Evolutionary conservation across 495 filamentous ascomycete genomes (phyloP).

Genomic region (Penicillium egyptiacum): DNA sequence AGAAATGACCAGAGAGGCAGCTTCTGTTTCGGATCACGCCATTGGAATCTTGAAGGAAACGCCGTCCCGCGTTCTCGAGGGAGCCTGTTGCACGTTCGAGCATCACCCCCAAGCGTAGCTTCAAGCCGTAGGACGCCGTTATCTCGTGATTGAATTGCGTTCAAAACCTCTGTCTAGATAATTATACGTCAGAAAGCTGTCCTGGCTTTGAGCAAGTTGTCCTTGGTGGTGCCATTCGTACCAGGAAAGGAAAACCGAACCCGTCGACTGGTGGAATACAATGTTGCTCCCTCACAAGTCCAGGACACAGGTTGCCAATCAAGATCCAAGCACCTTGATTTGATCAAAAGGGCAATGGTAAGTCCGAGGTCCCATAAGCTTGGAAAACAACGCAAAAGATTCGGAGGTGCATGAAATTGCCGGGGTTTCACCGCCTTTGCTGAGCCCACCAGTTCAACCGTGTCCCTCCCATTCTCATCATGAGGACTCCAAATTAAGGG

Average conservation of each 20-base stretch:
- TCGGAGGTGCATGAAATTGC: constrained; percentile 31
- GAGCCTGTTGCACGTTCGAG: constrained; percentile 79
- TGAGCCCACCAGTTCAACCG: constrained; percentile 24
- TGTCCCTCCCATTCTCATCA: constrained; percentile 18
- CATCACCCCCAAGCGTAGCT: constrained; percentile 61
- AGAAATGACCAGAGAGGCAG: constrained; percentile 63
- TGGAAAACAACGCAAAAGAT: constrained; percentile 21
- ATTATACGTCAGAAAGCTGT: constrained; percentile 13
- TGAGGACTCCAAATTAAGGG: constrained; percentile 9
- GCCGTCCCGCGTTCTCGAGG: constrained; percentile 73
- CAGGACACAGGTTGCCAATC: neutral
- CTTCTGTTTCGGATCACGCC: constrained; percentile 57
- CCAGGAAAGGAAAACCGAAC: neutral
- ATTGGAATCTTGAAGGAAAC: constrained; percentile 59
- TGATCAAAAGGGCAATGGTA: neutral
- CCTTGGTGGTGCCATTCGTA: constrained; percentile 11
- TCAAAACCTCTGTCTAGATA: constrained; percentile 1
- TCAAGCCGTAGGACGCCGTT: constrained; percentile 33
- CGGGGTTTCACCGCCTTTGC: constrained; percentile 34
- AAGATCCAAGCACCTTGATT: neutral
- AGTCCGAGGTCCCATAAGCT: constrained; percentile 1
- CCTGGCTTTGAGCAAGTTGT: constrained; percentile 2
- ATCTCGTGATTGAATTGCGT: constrained; percentile 34
- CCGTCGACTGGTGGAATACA: neutral
- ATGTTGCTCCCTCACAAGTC: neutral